phyloP scores from a whole-genome alignment of 2,329 filamentous ascomycete genomes.

The Trichoderma sp. region DNA sequence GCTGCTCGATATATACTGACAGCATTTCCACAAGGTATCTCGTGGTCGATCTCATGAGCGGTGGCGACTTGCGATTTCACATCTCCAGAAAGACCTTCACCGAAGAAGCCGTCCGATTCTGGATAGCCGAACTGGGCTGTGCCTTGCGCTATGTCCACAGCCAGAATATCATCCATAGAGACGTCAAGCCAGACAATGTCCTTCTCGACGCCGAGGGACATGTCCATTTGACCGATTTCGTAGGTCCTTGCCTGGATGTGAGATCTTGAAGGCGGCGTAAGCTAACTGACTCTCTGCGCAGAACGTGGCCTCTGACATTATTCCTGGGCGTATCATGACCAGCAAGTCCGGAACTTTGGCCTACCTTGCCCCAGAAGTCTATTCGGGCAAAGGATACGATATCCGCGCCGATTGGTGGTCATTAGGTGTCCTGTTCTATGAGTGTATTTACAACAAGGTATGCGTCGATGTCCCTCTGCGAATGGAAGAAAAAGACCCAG shows the following conservation, averaged over 20 bases:
- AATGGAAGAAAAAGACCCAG: background rate
- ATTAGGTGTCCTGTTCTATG: constrained; percentile 95
- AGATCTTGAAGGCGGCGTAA: background rate
- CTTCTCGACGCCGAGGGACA: constrained; percentile 87
- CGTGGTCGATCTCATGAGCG: constrained; percentile 97
- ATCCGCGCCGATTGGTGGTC: constrained; percentile 98
- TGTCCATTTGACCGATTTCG: constrained; percentile 97
- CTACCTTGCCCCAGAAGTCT: constrained; percentile 95
- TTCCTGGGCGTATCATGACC: constrained; percentile 78
- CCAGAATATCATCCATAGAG: constrained; percentile 87
- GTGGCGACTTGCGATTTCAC: constrained; percentile 94
- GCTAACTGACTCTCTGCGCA: constrained; percentile 46
- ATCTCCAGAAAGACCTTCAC: constrained; percentile 98
- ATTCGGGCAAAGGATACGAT: constrained; percentile 85
- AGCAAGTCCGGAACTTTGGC: constrained; percentile 97
- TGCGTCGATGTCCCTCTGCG: constrained; percentile 31
- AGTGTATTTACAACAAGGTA: constrained; percentile 99
- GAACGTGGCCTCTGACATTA: constrained; percentile 96
- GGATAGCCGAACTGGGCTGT: constrained; percentile 93
- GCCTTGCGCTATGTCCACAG: constrained; percentile 84
- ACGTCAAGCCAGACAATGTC: constrained; percentile 92
- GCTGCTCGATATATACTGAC: background rate
- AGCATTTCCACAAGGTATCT: constrained; percentile 70
- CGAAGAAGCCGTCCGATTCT: constrained; percentile 94
- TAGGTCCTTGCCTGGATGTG: constrained; percentile 50